Percentiles rank a stretch among this genome's conserved stretches.
Conservation (phyloP, 345 rosid genomes). For the Mercurialis annua region DNA sequence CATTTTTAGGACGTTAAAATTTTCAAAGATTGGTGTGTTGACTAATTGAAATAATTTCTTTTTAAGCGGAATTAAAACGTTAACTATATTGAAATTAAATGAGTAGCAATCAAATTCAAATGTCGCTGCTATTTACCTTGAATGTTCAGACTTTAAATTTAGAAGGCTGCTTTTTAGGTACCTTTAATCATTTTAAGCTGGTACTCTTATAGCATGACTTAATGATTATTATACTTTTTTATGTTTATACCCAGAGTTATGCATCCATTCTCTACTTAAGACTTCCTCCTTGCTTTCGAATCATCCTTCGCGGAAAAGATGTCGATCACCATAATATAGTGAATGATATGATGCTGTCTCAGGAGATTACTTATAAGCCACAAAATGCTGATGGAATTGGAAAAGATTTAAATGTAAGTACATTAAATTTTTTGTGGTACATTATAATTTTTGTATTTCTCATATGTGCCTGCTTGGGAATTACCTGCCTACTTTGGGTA, state of each 20-base stretch:
- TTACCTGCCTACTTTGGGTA: too few relatives aligned
- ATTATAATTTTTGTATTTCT: too few relatives aligned
- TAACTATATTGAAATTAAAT: not conserved
- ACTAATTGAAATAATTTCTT: not conserved
- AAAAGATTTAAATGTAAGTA: slow-evolving; percentile 51
- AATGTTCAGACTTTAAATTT: not conserved
- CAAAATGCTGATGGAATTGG: slow-evolving; percentile 50
- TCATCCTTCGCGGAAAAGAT: slow-evolving; percentile 87
- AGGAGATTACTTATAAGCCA: slow-evolving; percentile 77
- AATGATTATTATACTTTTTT: slow-evolving; percentile 9
- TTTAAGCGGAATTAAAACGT: not conserved
- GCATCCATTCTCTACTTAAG: slow-evolving; percentile 90
- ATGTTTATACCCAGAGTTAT: slow-evolving; percentile 58
- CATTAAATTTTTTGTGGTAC: slow-evolving; percentile 3
- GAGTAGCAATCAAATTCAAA: not conserved
- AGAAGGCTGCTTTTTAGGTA: not conserved
- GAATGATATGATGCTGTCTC: slow-evolving; percentile 92
- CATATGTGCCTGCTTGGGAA: not conserved
- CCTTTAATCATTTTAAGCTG: slow-evolving; percentile 3
- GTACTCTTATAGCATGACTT: not conserved
- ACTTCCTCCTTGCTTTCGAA: slow-evolving; percentile 76
- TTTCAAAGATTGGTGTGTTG: not conserved
- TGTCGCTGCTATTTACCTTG: not conserved
- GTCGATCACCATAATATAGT: slow-evolving; percentile 93
- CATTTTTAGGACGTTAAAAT: not conserved